A percentile compares a stretch with the other conserved stretches of the same genome.
phyloP scores from a whole-genome alignment of 441 rosid genomes.

The Omphalea diandra region DNA sequence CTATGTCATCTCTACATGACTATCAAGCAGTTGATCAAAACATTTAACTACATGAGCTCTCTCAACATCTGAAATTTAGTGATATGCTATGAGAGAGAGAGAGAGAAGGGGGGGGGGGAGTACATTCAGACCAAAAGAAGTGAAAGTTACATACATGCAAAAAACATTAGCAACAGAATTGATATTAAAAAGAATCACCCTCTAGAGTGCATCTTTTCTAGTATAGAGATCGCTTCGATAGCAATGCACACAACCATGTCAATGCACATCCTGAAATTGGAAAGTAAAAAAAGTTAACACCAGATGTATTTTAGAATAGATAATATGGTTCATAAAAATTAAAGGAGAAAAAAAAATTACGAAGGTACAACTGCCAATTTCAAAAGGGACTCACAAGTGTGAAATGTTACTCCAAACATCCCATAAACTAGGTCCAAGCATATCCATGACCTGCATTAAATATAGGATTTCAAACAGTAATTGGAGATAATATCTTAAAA shows the following conservation, averaged over 20 bases:
- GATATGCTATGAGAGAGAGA: background rate
- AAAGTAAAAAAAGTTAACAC: conserved; percentile 12
- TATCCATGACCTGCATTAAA: conserved; percentile 82
- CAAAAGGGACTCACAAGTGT: conserved; percentile 51
- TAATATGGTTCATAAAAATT: background rate
- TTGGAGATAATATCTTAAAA: background rate
- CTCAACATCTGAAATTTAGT: background rate
- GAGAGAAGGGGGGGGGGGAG: too few species aligned
- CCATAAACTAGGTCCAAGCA: conserved; percentile 93
- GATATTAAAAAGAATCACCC: conserved; percentile 47
- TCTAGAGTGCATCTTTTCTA: conserved; percentile 84
- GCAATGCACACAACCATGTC: conserved; percentile 99
- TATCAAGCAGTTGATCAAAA: background rate
- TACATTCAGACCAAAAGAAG: background rate
- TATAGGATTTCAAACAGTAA: background rate
- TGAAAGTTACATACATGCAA: background rate
- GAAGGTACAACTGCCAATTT: conserved; percentile 1
- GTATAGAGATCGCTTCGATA: conserved; percentile 87
- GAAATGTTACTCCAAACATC: conserved; percentile 91
- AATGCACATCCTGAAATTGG: conserved; percentile 67
- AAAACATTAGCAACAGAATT: conserved; percentile 19
- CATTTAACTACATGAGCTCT: background rate
- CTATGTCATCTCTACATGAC: background rate
- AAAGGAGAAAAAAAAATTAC: background rate
- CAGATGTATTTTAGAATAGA: background rate